A percentile compares a stretch with the other conserved stretches of the same genome.
phyloP scores from a whole-genome alignment of 139 green algal species.

The Chlamydomonas sphaeroides region DNA sequence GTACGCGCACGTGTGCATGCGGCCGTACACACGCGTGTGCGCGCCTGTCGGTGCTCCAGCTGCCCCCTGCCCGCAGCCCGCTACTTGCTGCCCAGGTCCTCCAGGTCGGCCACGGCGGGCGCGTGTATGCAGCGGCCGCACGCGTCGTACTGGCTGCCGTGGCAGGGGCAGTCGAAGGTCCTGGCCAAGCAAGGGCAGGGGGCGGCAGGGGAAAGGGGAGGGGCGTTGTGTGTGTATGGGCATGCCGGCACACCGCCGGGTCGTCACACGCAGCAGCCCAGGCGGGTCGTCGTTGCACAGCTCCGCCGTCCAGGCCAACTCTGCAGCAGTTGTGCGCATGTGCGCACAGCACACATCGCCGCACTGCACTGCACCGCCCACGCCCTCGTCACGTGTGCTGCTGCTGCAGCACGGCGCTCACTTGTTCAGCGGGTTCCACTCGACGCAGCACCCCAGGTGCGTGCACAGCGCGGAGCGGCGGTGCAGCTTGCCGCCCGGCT shows the following conservation, averaged over 20 bases:
- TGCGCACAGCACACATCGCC: too few species aligned
- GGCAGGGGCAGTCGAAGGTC: conserved; percentile 48
- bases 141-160: conserved; percentile 29
- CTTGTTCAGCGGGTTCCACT: conserved; percentile 46
- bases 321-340: too few species aligned
- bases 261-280: too few species aligned
- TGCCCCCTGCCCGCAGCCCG: too few species aligned
- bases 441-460: conserved; percentile 46
- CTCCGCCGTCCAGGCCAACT: too few species aligned
- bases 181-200: not conserved
- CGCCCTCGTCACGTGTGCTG: not conserved
- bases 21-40: too few species aligned
- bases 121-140: conserved; percentile 33
- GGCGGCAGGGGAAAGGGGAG: not conserved
- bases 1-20: too few species aligned
- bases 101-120: conserved; percentile 37
- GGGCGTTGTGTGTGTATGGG: too few species aligned
- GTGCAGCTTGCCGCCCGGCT: conserved; percentile 24
- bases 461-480: conserved; percentile 34
- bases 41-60: too few species aligned
- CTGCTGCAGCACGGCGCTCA: not conserved
- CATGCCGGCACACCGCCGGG: too few species aligned
- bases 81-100: conserved; percentile 32
- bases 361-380: too few species aligned
- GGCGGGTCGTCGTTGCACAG: too few species aligned